Conservation (phyloP, 2,329 filamentous ascomycete species). For the Aspergillus novofumigatus region DNA sequence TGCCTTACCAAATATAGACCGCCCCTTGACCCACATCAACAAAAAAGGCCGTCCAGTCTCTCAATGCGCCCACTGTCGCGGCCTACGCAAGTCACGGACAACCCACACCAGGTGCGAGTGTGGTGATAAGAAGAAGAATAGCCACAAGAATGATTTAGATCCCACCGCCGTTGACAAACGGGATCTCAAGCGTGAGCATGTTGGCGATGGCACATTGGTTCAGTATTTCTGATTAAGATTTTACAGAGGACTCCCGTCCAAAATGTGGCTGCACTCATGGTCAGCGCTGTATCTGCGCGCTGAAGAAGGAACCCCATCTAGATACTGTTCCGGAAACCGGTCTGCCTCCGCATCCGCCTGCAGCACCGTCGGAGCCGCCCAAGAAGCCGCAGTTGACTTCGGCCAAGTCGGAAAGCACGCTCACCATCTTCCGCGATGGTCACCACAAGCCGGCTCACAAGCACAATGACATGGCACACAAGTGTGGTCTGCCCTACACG, state of each 20-base stretch:
- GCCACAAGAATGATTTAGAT: slow-evolving; percentile 36
- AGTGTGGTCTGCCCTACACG: slow-evolving; percentile 60
- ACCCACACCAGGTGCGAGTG: slow-evolving; percentile 97
- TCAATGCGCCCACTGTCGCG: slow-evolving; percentile 95
- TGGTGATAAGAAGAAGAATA: slow-evolving; percentile 77
- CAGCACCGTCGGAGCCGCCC: slow-evolving; percentile 42
- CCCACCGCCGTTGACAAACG: slow-evolving; percentile 31
- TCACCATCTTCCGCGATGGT: slow-evolving; percentile 60
- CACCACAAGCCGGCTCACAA: slow-evolving; percentile 63
- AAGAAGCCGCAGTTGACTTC: slow-evolving; percentile 54
- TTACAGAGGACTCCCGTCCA: slow-evolving; percentile 33
- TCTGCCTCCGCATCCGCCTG: slow-evolving; percentile 36
- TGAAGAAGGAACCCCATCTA: slow-evolving; percentile 54
- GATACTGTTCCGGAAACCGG: slow-evolving; percentile 48
- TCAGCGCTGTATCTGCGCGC: slow-evolving; percentile 56
- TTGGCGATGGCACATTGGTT: slow-evolving; percentile 23
- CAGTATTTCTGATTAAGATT: slow-evolving; percentile 31
- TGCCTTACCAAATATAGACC: slow-evolving; percentile 55
- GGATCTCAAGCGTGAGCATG: slow-evolving; percentile 37
- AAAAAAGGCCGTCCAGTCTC: slow-evolving; percentile 97
- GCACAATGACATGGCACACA: slow-evolving; percentile 61
- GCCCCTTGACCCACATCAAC: slow-evolving; percentile 88
- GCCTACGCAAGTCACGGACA: slow-evolving; percentile 90
- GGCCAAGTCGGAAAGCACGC: slow-evolving; percentile 55
- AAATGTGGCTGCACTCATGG: slow-evolving; percentile 54